phyloP scores from a whole-genome alignment of 2,329 filamentous ascomycete species.

The Aspergillus carbonarius region DNA sequence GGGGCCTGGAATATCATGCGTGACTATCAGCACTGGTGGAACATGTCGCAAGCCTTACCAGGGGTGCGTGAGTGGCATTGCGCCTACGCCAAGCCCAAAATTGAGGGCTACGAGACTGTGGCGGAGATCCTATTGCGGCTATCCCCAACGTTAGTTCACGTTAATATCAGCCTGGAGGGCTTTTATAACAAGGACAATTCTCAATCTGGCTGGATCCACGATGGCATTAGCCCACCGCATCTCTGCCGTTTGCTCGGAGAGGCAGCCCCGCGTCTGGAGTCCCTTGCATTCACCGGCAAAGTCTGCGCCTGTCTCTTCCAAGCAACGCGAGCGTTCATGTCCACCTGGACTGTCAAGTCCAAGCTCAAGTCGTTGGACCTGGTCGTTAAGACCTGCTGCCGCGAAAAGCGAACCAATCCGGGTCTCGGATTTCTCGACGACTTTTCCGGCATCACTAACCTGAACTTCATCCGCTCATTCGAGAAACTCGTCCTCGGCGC shows the following conservation, averaged over 20 bases:
- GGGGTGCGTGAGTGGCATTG: slow-evolving; percentile 59
- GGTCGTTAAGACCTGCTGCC: slow-evolving; percentile 73
- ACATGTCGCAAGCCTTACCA: slow-evolving; percentile 63
- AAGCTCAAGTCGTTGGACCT: slow-evolving; percentile 66
- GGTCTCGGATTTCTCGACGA: slow-evolving; percentile 56
- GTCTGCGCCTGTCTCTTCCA: slow-evolving; percentile 70
- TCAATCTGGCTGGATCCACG: slow-evolving; percentile 52
- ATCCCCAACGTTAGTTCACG: slow-evolving; percentile 58
- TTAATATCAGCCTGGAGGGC: slow-evolving; percentile 69
- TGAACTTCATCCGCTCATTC: slow-evolving; percentile 70
- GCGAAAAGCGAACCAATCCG: slow-evolving; percentile 34
- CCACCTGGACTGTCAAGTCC: slow-evolving; percentile 42
- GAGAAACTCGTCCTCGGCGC: slow-evolving; percentile 66
- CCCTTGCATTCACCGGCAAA: slow-evolving; percentile 70
- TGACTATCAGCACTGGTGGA: slow-evolving; percentile 60
- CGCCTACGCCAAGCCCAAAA: slow-evolving; percentile 66
- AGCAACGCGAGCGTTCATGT: slow-evolving; percentile 51
- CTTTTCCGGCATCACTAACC: slow-evolving; percentile 69
- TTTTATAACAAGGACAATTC: slow-evolving; percentile 67
- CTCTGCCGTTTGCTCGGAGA: slow-evolving; percentile 65
- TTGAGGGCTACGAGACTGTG: slow-evolving; percentile 70
- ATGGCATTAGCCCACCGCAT: slow-evolving; percentile 56
- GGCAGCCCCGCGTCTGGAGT: slow-evolving; percentile 62
- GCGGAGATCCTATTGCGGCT: slow-evolving; percentile 61
- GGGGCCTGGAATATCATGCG: slow-evolving; percentile 77